These are phyloP conservation scores for Naganishia albida DNA, from an alignment of 1,284 basidiomycete species.

Conservation along the genomic window DNA sequence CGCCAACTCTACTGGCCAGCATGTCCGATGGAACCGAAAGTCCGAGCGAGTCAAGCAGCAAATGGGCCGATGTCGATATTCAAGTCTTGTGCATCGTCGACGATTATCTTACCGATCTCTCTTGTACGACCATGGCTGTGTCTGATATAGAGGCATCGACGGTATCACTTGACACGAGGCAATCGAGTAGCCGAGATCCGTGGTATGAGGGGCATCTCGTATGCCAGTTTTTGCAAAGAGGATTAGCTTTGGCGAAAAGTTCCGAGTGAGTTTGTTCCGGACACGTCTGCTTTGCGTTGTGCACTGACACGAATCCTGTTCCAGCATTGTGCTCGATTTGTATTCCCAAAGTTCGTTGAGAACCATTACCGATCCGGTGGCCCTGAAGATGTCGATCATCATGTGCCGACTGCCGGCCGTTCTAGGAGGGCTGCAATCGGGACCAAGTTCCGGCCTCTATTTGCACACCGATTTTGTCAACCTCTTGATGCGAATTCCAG, in stretches of 20 bases:
- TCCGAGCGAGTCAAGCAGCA: conserved; percentile 35
- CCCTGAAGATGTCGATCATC: conserved; percentile 17
- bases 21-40: conserved; percentile 38
- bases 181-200: conserved; percentile 32
- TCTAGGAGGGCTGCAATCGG: conserved; percentile 44
- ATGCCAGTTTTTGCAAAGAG: conserved; percentile 32
- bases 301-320: not conserved
- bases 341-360: conserved; percentile 17
- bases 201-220: conserved; percentile 36
- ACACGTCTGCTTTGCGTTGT: not conserved
- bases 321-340: conserved; percentile 22
- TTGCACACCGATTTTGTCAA: conserved; percentile 50
- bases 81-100: conserved; percentile 49
- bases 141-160: conserved; percentile 20
- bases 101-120: conserved; percentile 41
- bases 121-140: not conserved
- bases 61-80: conserved; percentile 47
- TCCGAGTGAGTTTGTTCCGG: conserved; percentile 37
- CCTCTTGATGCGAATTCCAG: conserved; percentile 51
- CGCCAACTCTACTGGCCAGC: conserved; percentile 43
- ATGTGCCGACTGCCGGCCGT: conserved; percentile 40
- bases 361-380: conserved; percentile 21
- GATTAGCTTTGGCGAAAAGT: conserved; percentile 34
- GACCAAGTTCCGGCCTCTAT: conserved; percentile 38
- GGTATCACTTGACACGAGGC: conserved; percentile 17